Evolutionary conservation across 768 basidiomycete species (phyloP).

Genomic region (Mycena capillaripes): DNA sequence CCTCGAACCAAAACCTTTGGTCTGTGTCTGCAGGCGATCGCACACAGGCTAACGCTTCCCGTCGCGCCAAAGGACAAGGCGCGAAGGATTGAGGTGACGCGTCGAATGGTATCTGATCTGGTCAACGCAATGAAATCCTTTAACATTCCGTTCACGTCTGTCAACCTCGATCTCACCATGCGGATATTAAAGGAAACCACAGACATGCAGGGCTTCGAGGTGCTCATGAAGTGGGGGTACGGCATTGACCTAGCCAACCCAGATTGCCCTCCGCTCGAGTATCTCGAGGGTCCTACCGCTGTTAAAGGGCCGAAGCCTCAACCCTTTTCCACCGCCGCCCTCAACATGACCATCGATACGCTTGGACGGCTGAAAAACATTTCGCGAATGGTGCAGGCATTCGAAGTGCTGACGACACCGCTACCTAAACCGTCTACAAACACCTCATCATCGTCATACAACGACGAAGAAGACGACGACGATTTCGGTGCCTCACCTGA

Average conservation of each 20-base stretch:
- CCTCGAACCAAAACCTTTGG: constrained; percentile 72
- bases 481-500: constrained; percentile 65
- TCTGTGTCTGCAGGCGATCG: constrained; percentile 77
- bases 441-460: constrained; percentile 61
- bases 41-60: constrained; percentile 76
- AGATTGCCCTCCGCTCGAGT: constrained; percentile 73
- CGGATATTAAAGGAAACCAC: constrained; percentile 78
- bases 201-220: constrained; percentile 68
- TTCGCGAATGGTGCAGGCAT: constrained; percentile 79
- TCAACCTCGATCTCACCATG: constrained; percentile 75
- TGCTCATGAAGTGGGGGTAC: constrained; percentile 76
- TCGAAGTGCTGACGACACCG: constrained; percentile 84
- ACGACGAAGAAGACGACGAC: constrained; percentile 78
- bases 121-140: constrained; percentile 70
- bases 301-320: constrained; percentile 47
- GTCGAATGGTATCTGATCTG: constrained; percentile 62
- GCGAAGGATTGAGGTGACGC: constrained; percentile 56
- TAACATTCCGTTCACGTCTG: constrained; percentile 65
- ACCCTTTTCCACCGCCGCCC: constrained; percentile 72
- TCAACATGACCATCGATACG: constrained; percentile 82
- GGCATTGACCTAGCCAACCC: constrained; percentile 84
- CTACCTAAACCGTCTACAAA: constrained; percentile 62
- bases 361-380: constrained; percentile 72
- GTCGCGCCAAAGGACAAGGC: constrained; percentile 53
- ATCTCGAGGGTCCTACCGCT: constrained; percentile 37